Percentiles rank a stretch among this genome's conserved stretches.
These are phyloP conservation scores for Stereum hirsutum DNA, from an alignment of 1,284 basidiomycete species.

Conservation along the genomic window DNA sequence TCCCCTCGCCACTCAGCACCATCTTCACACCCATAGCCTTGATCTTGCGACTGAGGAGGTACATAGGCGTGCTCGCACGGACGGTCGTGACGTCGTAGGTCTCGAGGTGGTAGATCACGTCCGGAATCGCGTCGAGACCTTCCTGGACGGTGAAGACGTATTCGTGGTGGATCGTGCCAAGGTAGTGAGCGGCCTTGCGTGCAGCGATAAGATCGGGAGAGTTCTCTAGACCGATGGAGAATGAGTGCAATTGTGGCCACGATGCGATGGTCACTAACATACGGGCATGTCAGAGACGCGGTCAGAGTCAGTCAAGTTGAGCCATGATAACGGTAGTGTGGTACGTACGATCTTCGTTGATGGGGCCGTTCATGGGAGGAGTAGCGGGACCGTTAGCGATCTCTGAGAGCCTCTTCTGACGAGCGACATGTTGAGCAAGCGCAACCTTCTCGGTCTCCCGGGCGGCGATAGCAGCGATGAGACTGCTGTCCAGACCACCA, in stretches of 20 bases:
- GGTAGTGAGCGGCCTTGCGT: conserved; percentile 86
- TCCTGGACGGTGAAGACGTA: conserved; percentile 99
- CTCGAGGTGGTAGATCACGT: conserved; percentile 98
- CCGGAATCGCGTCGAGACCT: conserved; percentile 94
- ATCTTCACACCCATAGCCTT: conserved; percentile 99
- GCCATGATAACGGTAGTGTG: too few species aligned
- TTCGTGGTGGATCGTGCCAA: conserved; percentile 96
- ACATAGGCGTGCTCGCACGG: conserved; percentile 96
- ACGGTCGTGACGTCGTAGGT: conserved; percentile 99
- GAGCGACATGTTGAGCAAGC: conserved; percentile 65
- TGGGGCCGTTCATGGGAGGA: conserved; percentile 31
- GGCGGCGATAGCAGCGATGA: conserved; percentile 96
- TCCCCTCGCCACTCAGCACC: conserved; percentile 97
- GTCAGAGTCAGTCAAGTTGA: too few species aligned
- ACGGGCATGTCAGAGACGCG: too few species aligned
- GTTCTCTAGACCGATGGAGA: conserved; percentile 93
- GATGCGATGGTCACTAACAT: conserved; percentile 62
- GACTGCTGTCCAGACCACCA: conserved; percentile 92
- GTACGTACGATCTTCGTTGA: conserved; percentile 44
- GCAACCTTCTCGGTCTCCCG: conserved; percentile 93
- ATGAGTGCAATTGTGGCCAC: conserved; percentile 98
- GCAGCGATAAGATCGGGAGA: conserved; percentile 96
- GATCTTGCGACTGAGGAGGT: conserved; percentile 94
- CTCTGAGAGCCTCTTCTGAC: conserved; percentile 51
- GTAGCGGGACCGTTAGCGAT: conserved; percentile 46